phyloP scores from a whole-genome alignment of 2,329 filamentous ascomycete species.

The Colletotrichum magnum region DNA sequence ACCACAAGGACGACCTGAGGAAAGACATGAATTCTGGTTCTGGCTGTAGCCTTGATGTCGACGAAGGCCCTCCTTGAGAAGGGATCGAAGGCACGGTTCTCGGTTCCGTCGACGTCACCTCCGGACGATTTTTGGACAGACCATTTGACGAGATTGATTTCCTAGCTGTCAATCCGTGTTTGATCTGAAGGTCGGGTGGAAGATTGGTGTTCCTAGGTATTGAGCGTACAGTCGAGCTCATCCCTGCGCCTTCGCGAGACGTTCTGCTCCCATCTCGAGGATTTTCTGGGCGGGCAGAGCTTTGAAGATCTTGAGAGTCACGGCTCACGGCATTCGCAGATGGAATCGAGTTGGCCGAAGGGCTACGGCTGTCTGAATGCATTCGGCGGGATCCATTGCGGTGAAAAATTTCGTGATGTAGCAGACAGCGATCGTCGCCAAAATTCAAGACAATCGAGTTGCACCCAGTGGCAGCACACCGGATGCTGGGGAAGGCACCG shows the following conservation, averaged over 20 bases:
- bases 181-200: conserved; percentile 24
- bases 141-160: conserved; percentile 12
- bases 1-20: background rate
- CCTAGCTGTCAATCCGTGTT: conserved; percentile 19
- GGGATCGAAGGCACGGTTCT: background rate
- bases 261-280: background rate
- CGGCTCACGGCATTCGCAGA: background rate
- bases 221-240: background rate
- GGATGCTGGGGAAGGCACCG: no score
- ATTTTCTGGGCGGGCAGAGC: no score
- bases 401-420: background rate
- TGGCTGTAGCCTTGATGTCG: background rate
- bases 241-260: background rate
- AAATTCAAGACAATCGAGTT: background rate
- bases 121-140: background rate
- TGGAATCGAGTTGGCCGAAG: background rate
- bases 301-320: background rate
- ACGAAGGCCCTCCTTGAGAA: background rate
- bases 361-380: background rate
- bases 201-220: conserved; percentile 16
- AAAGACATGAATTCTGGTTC: background rate
- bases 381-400: background rate
- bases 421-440: background rate
- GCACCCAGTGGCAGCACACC: conserved; percentile 1
- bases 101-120: background rate